Conservation (phyloP, 2,329 filamentous ascomycete species). For the Diplodia seriata region DNA sequence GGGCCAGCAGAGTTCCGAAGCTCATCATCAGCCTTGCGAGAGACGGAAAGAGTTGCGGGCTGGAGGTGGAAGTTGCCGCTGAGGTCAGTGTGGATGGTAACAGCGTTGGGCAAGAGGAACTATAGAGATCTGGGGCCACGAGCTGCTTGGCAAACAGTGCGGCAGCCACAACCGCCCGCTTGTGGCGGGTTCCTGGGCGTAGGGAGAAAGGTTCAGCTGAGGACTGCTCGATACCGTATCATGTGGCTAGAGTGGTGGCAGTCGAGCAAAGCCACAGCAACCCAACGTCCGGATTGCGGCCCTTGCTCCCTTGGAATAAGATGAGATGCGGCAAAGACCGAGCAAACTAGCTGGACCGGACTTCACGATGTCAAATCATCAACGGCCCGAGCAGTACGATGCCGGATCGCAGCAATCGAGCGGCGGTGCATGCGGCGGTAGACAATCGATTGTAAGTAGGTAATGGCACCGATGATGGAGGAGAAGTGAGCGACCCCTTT, state of each 20-base stretch:
- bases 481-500: not conserved
- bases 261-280: slow-evolving; percentile 3
- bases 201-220: not conserved
- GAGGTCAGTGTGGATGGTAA: not conserved
- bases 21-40: not conserved
- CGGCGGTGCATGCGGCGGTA: not conserved
- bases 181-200: not conserved
- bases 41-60: not conserved
- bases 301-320: not conserved
- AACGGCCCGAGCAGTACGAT: not conserved
- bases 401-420: not conserved
- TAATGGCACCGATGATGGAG: not conserved
- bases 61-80: not conserved
- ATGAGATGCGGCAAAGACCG: slow-evolving; percentile 13
- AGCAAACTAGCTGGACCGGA: not conserved
- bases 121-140: not conserved
- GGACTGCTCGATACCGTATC: not conserved
- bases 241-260: not conserved
- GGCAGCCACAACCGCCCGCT: slow-evolving; percentile 2
- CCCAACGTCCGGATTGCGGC: not conserved
- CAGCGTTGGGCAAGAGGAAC: not conserved
- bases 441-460: not conserved
- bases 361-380: slow-evolving; percentile 2
- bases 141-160: not conserved
- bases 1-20: not conserved